Evolutionary conservation across 352 stramenopile species (phyloP).

Genomic region (Globisporangium camurandrum): DNA sequence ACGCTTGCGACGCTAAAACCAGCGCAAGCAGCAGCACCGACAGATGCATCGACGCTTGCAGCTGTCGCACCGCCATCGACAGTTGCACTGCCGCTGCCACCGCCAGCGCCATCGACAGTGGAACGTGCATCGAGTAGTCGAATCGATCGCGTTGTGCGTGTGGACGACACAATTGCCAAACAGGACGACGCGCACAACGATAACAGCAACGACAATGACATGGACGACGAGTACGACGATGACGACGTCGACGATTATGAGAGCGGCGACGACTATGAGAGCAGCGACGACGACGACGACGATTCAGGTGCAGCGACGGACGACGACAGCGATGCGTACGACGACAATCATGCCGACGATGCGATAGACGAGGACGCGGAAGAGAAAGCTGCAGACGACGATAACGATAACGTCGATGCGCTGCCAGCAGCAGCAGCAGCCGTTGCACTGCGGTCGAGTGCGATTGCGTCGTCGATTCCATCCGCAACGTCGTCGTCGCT

Average conservation of each 20-base stretch:
- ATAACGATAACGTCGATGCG: neutral
- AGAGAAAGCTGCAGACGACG: slow-evolving; percentile 1
- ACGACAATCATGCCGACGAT: slow-evolving; percentile 15
- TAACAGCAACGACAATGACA: slow-evolving; percentile 2
- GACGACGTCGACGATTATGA: slow-evolving; percentile 17
- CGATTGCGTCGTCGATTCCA: slow-evolving; percentile 7
- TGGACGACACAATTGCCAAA: too few relatives aligned
- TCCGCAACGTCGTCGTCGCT: too few relatives aligned
- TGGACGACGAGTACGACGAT: slow-evolving; percentile 12
- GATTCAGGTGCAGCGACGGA: slow-evolving; percentile 13
- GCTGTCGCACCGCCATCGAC: too few relatives aligned
- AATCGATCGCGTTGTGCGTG: neutral
- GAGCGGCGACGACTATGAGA: slow-evolving; percentile 11
- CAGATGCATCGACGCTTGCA: too few relatives aligned
- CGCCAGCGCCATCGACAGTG: slow-evolving; percentile 4
- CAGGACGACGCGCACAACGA: slow-evolving; percentile 9
- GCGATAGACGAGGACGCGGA: slow-evolving; percentile 2
- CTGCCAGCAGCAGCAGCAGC: slow-evolving; percentile 7
- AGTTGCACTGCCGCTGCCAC: neutral
- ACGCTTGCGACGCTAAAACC: slow-evolving; percentile 1
- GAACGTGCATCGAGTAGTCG: neutral
- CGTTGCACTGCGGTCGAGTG: slow-evolving; percentile 9
- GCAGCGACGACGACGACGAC: slow-evolving; percentile 1
- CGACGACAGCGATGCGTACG: slow-evolving; percentile 16
- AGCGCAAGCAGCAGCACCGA: too few relatives aligned